Evolutionary conservation across 176 grass and related monocot species (phyloP).

Genomic region (Ensete glaucum): DNA sequence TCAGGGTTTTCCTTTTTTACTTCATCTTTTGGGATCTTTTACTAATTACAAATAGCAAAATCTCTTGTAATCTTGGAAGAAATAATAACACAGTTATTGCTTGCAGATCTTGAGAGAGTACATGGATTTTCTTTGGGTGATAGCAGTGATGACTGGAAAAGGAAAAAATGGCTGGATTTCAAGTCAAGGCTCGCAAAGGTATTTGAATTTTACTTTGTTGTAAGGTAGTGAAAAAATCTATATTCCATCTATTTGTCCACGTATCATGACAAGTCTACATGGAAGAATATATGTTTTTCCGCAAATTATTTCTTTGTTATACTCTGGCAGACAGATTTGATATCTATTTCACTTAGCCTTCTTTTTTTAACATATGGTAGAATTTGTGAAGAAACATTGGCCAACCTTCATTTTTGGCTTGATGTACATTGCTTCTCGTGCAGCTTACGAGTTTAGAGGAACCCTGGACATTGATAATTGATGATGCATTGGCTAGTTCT

Average conservation of each 20-base stretch:
- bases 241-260: neutral
- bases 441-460: constrained; percentile 78
- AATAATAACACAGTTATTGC: neutral
- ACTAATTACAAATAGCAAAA: neutral
- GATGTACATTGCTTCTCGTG: neutral
- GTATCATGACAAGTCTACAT: no score
- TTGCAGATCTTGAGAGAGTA: constrained; percentile 71
- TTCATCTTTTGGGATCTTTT: neutral
- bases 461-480: constrained; percentile 74
- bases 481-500: constrained; percentile 78
- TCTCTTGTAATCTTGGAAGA: neutral
- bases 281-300: neutral
- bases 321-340: no score
- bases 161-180: constrained; percentile 86
- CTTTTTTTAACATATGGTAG: no score
- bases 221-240: neutral
- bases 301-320: no score
- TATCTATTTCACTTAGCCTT: no score
- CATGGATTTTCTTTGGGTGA: constrained; percentile 89
- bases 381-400: no score
- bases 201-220: constrained; percentile 1
- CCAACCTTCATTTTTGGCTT: no score
- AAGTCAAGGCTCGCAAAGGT: constrained; percentile 59
- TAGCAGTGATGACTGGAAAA: constrained; percentile 75
- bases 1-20: no score